Conservation (phyloP, 2,329 filamentous ascomycete species). For the Sclerotinia nivalis region DNA sequence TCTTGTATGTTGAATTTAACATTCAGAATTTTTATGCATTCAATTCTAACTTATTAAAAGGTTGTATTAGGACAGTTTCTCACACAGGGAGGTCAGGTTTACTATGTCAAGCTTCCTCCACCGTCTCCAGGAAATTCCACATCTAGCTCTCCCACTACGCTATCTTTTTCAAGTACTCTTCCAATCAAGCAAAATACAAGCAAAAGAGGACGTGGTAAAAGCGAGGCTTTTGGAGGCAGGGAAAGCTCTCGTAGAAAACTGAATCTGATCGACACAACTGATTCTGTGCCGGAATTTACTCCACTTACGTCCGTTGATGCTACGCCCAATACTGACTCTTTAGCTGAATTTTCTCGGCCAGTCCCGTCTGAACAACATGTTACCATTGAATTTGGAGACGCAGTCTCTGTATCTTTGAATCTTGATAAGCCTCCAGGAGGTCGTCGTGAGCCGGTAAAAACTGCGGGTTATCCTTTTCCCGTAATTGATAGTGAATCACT, state of each 20-base stretch:
- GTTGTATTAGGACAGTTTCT: background rate
- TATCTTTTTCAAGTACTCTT: background rate
- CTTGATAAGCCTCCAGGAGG: too few relatives aligned
- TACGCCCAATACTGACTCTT: too few relatives aligned
- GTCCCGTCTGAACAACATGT: background rate
- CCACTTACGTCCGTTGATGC: background rate
- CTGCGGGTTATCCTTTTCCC: background rate
- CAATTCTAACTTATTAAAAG: background rate
- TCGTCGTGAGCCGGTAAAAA: background rate
- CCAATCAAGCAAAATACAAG: background rate
- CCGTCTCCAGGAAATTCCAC: background rate
- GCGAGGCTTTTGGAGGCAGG: background rate
- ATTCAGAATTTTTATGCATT: accelerated
- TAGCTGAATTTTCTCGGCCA: background rate
- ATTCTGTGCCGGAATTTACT: background rate
- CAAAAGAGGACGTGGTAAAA: background rate
- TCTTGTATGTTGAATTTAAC: background rate
- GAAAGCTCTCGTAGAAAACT: background rate
- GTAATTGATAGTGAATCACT: background rate
- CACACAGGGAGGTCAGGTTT: background rate
- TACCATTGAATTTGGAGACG: background rate
- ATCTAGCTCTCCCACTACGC: too few relatives aligned
- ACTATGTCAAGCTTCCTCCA: background rate
- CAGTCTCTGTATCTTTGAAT: background rate
- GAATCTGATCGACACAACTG: too few relatives aligned